phyloP scores from a whole-genome alignment of 2,329 filamentous ascomycete species.

The Massarina eburnea region DNA sequence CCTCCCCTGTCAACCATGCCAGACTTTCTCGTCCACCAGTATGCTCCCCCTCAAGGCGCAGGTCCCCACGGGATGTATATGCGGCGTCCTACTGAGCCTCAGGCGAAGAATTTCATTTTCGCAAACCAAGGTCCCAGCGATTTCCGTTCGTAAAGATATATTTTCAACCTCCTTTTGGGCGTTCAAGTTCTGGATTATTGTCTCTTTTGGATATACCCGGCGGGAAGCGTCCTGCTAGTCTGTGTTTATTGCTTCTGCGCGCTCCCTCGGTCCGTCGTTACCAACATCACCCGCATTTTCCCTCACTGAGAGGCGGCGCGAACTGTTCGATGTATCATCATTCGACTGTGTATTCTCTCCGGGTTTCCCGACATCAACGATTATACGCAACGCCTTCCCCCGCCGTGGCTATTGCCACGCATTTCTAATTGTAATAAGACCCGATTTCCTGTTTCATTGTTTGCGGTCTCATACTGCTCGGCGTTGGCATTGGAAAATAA shows the following conservation, averaged over 20 bases:
- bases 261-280: background rate
- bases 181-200: constrained; percentile 1
- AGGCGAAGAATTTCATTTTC: constrained; percentile 51
- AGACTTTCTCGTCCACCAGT: constrained; percentile 51
- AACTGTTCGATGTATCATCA: background rate
- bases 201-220: constrained; percentile 7
- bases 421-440: constrained; percentile 4
- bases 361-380: background rate
- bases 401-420: background rate
- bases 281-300: background rate
- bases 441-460: background rate
- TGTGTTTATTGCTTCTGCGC: constrained; percentile 2
- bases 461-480: background rate
- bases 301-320: background rate
- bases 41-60: constrained; percentile 47
- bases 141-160: constrained; percentile 27
- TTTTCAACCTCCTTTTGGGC: background rate
- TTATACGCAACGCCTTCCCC: background rate
- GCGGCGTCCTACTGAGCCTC: constrained; percentile 32
- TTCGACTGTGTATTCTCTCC: background rate
- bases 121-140: constrained; percentile 50
- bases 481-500: constrained; percentile 4
- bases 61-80: constrained; percentile 32
- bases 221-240: constrained; percentile 3
- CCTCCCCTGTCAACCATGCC: constrained; percentile 34